A percentile compares a stretch with the other conserved stretches of the same genome.
phyloP scores from a whole-genome alignment of 106 monocot genomes.

The Allium fistulosum region DNA sequence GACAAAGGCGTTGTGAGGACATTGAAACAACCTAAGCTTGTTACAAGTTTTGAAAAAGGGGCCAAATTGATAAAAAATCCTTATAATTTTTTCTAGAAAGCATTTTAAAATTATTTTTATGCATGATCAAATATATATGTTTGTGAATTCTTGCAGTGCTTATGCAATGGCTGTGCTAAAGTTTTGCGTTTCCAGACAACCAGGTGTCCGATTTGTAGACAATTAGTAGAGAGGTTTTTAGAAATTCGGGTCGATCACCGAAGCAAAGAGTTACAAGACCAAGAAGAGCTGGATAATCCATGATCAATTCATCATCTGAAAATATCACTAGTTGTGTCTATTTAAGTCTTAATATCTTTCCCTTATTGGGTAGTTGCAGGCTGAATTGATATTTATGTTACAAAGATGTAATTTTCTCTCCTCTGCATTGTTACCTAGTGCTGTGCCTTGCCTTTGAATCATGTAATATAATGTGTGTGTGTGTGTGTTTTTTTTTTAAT shows the following conservation, averaged over 20 bases:
- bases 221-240: conserved; percentile 44
- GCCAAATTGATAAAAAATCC: not conserved
- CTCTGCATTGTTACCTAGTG: not conserved
- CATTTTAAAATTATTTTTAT: not conserved
- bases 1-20: not conserved
- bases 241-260: conserved; percentile 31
- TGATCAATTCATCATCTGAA: conserved; percentile 2
- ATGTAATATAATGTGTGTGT: too few species aligned
- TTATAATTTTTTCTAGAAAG: not conserved
- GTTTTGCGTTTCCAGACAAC: conserved; percentile 48
- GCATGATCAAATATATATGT: not conserved
- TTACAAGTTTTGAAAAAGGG: not conserved
- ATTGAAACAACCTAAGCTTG: not conserved
- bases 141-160: conserved; percentile 30
- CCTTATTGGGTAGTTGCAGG: not conserved
- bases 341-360: not conserved
- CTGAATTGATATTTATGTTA: conserved; percentile 4
- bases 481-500: too few species aligned
- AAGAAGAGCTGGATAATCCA: not conserved
- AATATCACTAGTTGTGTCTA: not conserved
- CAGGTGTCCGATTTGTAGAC: conserved; percentile 58
- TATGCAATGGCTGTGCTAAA: conserved; percentile 63
- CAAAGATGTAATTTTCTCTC: conserved; percentile 3
- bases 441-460: not conserved
- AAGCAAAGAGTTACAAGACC: not conserved